Conservation (phyloP, 1,284 basidiomycete genomes). For the Tilletiaria anomala region DNA sequence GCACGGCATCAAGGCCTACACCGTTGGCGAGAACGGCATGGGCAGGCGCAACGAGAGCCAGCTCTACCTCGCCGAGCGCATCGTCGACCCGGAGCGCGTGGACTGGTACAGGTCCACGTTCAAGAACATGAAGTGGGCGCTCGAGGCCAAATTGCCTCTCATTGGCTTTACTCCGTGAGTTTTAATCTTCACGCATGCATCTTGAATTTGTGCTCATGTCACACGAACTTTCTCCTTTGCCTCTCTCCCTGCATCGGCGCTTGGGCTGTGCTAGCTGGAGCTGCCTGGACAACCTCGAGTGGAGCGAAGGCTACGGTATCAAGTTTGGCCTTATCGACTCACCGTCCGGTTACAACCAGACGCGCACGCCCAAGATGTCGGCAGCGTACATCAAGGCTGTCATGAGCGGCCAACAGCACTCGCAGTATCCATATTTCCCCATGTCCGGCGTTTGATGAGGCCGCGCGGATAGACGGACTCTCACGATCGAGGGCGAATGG, state of each 20-base stretch:
- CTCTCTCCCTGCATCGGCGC: background rate
- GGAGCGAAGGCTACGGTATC: slow-evolving; percentile 1
- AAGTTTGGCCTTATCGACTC: slow-evolving; percentile 8
- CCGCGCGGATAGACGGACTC: too few species aligned
- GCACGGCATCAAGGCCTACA: slow-evolving; percentile 1
- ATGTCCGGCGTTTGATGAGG: too few species aligned
- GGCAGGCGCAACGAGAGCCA: background rate
- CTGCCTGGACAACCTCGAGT: too few species aligned
- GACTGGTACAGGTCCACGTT: slow-evolving; percentile 6
- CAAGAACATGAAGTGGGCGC: slow-evolving; percentile 2
- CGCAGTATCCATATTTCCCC: too few species aligned
- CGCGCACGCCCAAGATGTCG: slow-evolving; percentile 2
- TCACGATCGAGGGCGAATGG: too few species aligned
- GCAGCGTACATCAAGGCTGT: slow-evolving; percentile 3
- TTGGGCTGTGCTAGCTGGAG: background rate
- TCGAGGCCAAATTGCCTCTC: slow-evolving; percentile 5
- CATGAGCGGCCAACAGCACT: too few species aligned
- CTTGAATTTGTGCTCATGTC: slow-evolving; percentile 3
- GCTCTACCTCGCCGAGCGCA: background rate
- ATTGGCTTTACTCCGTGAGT: slow-evolving; percentile 5
- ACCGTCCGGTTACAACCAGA: slow-evolving; percentile 3
- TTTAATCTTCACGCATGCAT: too few species aligned
- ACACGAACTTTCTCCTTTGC: slow-evolving; percentile 2
- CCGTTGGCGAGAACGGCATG: slow-evolving; percentile 7
- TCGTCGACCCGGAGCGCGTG: slow-evolving; percentile 6